Conservation (phyloP, 176 grass and related monocot species). For the Aegilops umbellulata region DNA sequence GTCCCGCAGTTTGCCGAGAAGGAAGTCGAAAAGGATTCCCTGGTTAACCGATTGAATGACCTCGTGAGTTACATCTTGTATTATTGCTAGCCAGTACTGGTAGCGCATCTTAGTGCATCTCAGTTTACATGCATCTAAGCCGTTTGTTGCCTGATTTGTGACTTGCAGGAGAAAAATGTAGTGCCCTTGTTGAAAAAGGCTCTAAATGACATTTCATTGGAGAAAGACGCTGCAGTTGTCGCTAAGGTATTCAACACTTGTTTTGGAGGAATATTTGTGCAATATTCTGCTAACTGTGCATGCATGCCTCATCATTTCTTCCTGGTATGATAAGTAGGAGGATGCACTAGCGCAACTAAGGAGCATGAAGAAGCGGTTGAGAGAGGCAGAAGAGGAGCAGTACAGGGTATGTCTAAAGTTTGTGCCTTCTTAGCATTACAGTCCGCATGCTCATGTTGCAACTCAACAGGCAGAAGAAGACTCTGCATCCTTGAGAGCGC, state of each 20-base stretch:
- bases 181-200: slow-evolving; percentile 64
- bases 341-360: slow-evolving; percentile 89
- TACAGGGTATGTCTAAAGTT: slow-evolving; percentile 66
- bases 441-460: slow-evolving; percentile 29
- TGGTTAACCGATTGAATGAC: slow-evolving; percentile 64
- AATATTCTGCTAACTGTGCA: slow-evolving; percentile 14
- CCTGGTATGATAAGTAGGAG: slow-evolving; percentile 57
- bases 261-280: slow-evolving; percentile 11
- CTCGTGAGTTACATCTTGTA: slow-evolving; percentile 44
- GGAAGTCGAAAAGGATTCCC: slow-evolving; percentile 72
- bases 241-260: slow-evolving; percentile 58
- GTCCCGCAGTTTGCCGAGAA: slow-evolving; percentile 64
- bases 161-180: slow-evolving; percentile 58
- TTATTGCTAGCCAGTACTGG: slow-evolving; percentile 20
- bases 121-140: neutral
- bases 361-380: slow-evolving; percentile 81
- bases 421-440: neutral
- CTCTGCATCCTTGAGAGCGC: slow-evolving; percentile 85
- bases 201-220: slow-evolving; percentile 68
- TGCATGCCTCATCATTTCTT: neutral
- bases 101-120: neutral
- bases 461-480: slow-evolving; percentile 82
- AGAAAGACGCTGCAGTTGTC: slow-evolving; percentile 88
- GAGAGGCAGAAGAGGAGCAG: slow-evolving; percentile 97
- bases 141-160: neutral